Conservation (phyloP, 164 flowering plant species). For the Kalanchoe fedtschenkoi region DNA sequence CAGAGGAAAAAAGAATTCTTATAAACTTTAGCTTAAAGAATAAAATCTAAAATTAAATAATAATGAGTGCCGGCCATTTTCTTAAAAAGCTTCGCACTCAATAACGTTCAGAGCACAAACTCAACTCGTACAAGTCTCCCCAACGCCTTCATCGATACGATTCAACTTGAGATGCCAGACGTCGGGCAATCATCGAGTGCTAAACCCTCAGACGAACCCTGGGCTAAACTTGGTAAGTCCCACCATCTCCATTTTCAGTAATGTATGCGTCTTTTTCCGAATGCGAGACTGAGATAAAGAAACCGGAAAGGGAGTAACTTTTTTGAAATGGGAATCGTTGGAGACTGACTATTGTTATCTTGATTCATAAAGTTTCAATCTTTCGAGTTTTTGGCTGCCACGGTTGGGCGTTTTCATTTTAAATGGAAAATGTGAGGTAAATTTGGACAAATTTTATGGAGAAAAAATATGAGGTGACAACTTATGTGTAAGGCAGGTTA, state of each 20-base stretch:
- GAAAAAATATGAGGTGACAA: no score
- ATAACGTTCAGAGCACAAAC: not conserved
- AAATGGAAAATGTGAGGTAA: no score
- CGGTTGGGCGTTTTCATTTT: not conserved
- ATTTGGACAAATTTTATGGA: no score
- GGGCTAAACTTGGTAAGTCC: slow-evolving; percentile 11
- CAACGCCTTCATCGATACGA: not conserved
- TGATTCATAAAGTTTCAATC: not conserved
- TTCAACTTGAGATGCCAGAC: slow-evolving; percentile 3
- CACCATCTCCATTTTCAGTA: not conserved
- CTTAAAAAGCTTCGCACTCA: no score
- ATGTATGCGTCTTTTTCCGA: not conserved
- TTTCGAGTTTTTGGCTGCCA: not conserved
- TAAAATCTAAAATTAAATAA: no score
- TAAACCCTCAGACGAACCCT: not conserved
- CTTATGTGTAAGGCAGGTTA: no score
- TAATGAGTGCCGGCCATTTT: no score
- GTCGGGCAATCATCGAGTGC: not conserved
- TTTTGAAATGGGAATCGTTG: not conserved
- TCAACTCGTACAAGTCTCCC: not conserved
- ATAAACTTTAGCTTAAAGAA: no score
- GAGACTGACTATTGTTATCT: not conserved
- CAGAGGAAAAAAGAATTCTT: no score
- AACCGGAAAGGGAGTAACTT: not conserved
- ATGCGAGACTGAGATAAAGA: not conserved